Conservation (phyloP, 2,329 filamentous ascomycete genomes). For the Talaromyces islandicus region DNA sequence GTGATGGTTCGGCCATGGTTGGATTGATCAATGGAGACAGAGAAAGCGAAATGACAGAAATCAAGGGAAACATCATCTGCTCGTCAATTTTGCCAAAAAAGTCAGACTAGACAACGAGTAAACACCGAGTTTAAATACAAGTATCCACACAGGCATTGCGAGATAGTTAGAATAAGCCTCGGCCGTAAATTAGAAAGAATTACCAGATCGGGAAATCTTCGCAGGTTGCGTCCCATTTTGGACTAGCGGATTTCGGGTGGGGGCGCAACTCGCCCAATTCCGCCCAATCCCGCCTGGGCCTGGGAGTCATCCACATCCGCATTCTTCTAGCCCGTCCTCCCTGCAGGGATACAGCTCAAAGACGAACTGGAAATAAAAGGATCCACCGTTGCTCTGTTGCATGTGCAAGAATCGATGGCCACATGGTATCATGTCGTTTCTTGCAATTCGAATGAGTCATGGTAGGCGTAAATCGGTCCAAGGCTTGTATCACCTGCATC, state of each 20-base stretch:
- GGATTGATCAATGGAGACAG: background rate
- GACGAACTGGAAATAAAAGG: background rate
- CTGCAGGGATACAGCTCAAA: background rate
- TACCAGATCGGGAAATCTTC: background rate
- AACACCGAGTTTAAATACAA: background rate
- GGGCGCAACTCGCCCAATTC: too few relatives aligned
- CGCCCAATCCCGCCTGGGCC: too few relatives aligned
- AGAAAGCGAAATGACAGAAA: background rate
- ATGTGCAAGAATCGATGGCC: background rate
- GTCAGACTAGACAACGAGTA: background rate
- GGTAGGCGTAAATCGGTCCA: constrained; percentile 1
- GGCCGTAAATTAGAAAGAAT: background rate
- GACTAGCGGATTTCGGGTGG: too few relatives aligned
- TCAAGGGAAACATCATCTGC: background rate
- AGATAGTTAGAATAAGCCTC: background rate
- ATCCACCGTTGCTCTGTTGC: background rate
- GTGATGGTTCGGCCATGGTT: background rate
- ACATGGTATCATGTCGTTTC: background rate
- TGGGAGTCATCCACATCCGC: background rate
- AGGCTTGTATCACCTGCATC: background rate
- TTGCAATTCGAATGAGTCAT: background rate
- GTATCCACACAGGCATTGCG: background rate
- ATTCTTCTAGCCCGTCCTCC: too few relatives aligned
- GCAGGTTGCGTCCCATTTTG: too few relatives aligned
- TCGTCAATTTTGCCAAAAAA: background rate